Evolutionary conservation across 768 basidiomycete species (phyloP).

Genomic region (Cantharellus cinnabarinus): DNA sequence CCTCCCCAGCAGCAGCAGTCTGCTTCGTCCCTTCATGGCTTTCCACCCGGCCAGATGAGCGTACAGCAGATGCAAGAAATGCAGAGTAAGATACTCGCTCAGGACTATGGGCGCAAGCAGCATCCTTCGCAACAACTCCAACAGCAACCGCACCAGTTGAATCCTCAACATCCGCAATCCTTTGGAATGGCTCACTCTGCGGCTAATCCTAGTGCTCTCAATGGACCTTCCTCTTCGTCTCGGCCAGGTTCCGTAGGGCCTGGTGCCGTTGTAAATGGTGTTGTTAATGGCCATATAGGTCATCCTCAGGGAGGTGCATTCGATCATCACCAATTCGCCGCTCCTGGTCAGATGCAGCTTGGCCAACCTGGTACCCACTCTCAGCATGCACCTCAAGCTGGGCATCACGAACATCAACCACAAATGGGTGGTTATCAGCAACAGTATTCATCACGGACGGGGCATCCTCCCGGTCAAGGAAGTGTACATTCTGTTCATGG

Average conservation of each 20-base stretch:
- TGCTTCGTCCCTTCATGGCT: slow-evolving; percentile 11
- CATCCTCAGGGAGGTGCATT: too few species aligned
- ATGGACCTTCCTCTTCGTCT: background rate
- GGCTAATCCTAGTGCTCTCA: background rate
- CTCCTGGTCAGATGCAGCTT: too few species aligned
- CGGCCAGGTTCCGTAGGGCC: background rate
- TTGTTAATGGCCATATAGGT: background rate
- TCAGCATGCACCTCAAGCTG: too few species aligned
- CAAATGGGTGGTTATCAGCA: too few species aligned
- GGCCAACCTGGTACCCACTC: too few species aligned
- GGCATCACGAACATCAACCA: too few species aligned
- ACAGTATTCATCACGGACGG: too few species aligned
- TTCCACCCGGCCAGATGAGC: background rate
- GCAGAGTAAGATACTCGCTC: slow-evolving; percentile 9
- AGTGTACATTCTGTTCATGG: too few species aligned
- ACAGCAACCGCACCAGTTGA: slow-evolving; percentile 4
- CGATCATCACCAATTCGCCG: too few species aligned
- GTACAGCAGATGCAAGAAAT: slow-evolving; percentile 13
- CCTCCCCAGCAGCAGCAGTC: slow-evolving; percentile 13
- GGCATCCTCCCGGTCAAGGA: too few species aligned
- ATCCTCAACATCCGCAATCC: background rate
- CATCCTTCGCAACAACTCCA: slow-evolving; percentile 4
- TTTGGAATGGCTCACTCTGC: background rate
- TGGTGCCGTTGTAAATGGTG: background rate
- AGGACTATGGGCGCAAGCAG: slow-evolving; percentile 8